Base-by-base conservation (phyloP, 768 basidiomycete genomes). In the Russula compacta region DNA sequence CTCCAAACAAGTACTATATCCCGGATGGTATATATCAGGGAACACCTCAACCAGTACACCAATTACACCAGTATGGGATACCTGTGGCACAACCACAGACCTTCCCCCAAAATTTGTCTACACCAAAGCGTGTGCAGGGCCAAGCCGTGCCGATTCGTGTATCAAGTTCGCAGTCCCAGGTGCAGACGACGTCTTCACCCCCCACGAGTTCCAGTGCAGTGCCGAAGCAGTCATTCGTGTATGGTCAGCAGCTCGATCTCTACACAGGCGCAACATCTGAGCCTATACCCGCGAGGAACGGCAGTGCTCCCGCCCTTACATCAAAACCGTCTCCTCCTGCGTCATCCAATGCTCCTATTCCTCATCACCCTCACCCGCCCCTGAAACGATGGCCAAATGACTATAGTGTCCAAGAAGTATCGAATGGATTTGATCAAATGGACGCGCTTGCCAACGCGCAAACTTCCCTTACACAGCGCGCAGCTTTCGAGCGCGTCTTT, bases 381-480 rank as follows among this genome's bases (percentile, higher is more conserved):
- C 73, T 85, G 33, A 87, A 86, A 68, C 81, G 84, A 14, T 88
- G 86, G 86, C 86, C 86, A 39, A 86, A 87, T 67, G 86, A 87
- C 72, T 86, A 85, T 69, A 83, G 82, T 9, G 86, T 88, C 21
- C 78, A 77, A 53, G 85, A 87, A 69, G 75, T 87, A 58, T 78
- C 84, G 1, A 68, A 71, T 1, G 86, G 86, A 1, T 86, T 88
- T 70, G 77, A 75, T 40, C 72, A 79, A 43, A 80, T 79, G 76
- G 75, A 78, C 56, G 19, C 58, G n/a, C 64, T 78, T 44, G 72
- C 73, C 9, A 64, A 67, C 0, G 67, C 72, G 53, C 66, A 67
- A 43, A 73, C 78, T 12, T 73, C 74, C 39, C 75, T 82, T 66
- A 86, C 83, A 3, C 86, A 87, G 66, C 81, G 80, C n/a, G 73